These are phyloP conservation scores for Ambrosia trifida DNA, from an alignment of 129 eudicot species.

Conservation along the genomic window DNA sequence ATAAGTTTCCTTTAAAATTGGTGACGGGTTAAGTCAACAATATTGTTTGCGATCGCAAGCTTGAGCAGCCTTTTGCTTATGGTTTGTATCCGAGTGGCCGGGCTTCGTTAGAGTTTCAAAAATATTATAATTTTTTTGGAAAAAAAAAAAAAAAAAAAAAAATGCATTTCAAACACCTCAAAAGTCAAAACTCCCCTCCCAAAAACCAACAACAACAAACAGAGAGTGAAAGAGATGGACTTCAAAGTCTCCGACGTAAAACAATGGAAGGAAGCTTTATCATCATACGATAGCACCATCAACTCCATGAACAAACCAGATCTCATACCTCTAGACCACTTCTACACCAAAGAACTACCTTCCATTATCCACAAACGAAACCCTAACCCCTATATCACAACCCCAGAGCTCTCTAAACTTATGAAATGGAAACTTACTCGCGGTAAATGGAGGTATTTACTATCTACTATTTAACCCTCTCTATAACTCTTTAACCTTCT, in stretches of 20 bases:
- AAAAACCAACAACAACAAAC: background rate
- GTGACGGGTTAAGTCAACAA: too few relatives aligned
- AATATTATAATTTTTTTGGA: too few relatives aligned
- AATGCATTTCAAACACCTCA: too few relatives aligned
- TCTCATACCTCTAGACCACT: constrained; percentile 54
- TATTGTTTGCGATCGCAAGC: too few relatives aligned
- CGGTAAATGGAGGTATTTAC: constrained; percentile 67
- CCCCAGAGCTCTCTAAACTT: constrained; percentile 68
- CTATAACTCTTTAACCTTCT: background rate
- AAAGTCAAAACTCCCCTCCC: background rate
- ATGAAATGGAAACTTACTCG: constrained; percentile 92
- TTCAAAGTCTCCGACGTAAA: constrained; percentile 44
- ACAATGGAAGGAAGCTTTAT: constrained; percentile 60
- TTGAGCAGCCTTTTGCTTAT: too few relatives aligned
- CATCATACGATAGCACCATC: constrained; percentile 48
- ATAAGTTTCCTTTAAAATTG: too few relatives aligned
- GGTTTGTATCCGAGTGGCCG: too few relatives aligned
- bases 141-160: too few relatives aligned
- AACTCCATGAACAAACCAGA: constrained; percentile 49
- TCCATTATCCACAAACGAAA: constrained; percentile 49
- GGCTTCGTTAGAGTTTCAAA: too few relatives aligned
- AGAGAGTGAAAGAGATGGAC: constrained; percentile 34
- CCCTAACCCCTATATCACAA: constrained; percentile 79
- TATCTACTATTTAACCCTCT: background rate
- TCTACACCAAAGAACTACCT: constrained; percentile 72